phyloP scores from a whole-genome alignment of 2,329 filamentous ascomycete species.

The Chaetomiaceae sp. region DNA sequence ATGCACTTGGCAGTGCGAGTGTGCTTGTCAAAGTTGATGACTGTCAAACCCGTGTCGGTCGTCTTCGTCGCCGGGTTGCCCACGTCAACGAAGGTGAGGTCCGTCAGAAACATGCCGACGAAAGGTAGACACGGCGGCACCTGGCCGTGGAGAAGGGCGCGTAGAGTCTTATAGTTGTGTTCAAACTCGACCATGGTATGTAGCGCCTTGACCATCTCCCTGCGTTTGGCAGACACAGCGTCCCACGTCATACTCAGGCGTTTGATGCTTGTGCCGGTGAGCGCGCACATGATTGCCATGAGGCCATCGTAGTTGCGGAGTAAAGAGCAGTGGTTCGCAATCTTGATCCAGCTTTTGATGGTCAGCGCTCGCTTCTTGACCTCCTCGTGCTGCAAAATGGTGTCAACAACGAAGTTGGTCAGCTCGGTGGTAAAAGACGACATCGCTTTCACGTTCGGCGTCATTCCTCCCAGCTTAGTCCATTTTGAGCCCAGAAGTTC shows the following conservation, averaged over 20 bases:
- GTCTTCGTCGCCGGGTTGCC: slow-evolving; percentile 81
- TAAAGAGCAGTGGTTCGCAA: slow-evolving; percentile 79
- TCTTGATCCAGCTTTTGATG: slow-evolving; percentile 98
- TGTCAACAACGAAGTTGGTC: slow-evolving; percentile 88
- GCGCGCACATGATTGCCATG: slow-evolving; percentile 93
- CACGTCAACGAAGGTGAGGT: slow-evolving; percentile 92
- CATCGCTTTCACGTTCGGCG: slow-evolving; percentile 91
- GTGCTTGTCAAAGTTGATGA: slow-evolving; percentile 98
- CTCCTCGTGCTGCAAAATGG: slow-evolving; percentile 82
- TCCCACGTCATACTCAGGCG: slow-evolving; percentile 93
- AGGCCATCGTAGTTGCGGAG: slow-evolving; percentile 94
- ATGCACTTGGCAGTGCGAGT: slow-evolving; percentile 93
- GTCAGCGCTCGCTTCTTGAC: slow-evolving; percentile 84
- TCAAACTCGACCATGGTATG: slow-evolving; percentile 83
- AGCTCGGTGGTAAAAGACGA: slow-evolving; percentile 87
- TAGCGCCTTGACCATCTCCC: slow-evolving; percentile 70
- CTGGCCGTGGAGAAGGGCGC: slow-evolving; percentile 76
- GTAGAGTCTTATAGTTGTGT: slow-evolving; percentile 85
- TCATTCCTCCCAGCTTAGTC: slow-evolving; percentile 80
- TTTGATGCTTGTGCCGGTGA: slow-evolving; percentile 87
- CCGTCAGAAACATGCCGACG: slow-evolving; percentile 92
- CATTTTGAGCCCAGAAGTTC: slow-evolving; percentile 89
- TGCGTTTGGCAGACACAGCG: slow-evolving; percentile 75
- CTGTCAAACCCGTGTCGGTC: slow-evolving; percentile 63
- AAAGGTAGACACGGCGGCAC: slow-evolving; percentile 92